These are phyloP conservation scores for Lavandula angustifolia DNA, from an alignment of 257 asterid genomes.

Conservation along the genomic window DNA sequence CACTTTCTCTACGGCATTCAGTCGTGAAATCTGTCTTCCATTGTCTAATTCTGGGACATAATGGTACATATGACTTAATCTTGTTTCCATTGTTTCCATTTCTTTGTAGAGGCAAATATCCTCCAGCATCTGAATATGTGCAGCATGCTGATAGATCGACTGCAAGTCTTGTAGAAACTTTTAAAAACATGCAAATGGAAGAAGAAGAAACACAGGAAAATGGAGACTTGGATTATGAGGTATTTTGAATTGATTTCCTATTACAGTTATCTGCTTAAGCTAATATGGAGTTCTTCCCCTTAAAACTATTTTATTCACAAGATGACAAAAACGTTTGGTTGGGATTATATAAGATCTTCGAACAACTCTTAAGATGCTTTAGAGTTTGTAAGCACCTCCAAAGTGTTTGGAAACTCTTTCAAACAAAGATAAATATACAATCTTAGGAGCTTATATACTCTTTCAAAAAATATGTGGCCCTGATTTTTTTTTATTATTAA, in stretches of 20 bases:
- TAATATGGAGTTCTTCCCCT: background rate
- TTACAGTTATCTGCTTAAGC: slow-evolving; percentile 2
- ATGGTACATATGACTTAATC: slow-evolving; percentile 1
- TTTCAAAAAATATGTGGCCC: background rate
- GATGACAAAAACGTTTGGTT: background rate
- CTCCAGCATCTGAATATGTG: slow-evolving; percentile 75
- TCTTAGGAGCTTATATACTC: background rate
- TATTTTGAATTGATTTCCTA: slow-evolving; percentile 31
- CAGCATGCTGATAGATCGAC: slow-evolving; percentile 73
- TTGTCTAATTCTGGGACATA: slow-evolving; percentile 25
- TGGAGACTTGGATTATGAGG: slow-evolving; percentile 89
- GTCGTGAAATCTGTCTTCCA: slow-evolving; percentile 15
- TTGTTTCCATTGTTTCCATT: slow-evolving; percentile 20
- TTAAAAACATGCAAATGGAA: slow-evolving; percentile 75
- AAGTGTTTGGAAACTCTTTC: background rate
- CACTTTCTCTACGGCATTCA: background rate
- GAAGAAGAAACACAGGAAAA: slow-evolving; percentile 76
- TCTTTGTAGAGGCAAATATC: slow-evolving; percentile 62
- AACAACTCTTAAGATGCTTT: background rate
- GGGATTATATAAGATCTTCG: background rate
- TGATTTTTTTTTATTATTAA: background rate
- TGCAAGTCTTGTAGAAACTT: slow-evolving; percentile 80
- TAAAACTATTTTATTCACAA: background rate
- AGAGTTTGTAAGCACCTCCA: background rate
- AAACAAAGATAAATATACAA: background rate